phyloP scores from a whole-genome alignment of 2,329 filamentous ascomycete species.

The Fusarium falciforme region DNA sequence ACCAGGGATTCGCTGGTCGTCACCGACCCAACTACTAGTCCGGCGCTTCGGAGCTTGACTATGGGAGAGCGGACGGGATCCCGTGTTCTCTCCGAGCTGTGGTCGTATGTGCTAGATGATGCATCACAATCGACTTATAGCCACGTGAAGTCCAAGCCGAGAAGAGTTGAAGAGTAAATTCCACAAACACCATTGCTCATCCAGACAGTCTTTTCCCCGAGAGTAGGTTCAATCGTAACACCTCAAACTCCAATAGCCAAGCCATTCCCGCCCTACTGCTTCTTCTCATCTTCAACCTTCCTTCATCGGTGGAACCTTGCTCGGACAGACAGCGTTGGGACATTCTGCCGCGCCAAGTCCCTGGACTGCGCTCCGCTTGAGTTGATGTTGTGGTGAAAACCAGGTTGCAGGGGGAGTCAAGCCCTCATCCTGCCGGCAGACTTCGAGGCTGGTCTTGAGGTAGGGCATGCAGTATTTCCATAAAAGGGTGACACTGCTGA shows the following conservation, averaged over 20 bases:
- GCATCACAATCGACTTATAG: not conserved
- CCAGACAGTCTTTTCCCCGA: not conserved
- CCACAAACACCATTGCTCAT: not conserved
- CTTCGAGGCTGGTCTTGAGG: not conserved
- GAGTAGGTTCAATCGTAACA: not conserved
- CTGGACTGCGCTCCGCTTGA: not conserved
- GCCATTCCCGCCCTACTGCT: not conserved
- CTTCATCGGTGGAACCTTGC: constrained; percentile 7
- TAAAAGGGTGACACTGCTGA: not conserved
- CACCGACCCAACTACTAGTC: constrained; percentile 32
- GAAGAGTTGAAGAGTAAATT: not conserved
- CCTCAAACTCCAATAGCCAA: not conserved
- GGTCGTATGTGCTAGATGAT: constrained; percentile 14
- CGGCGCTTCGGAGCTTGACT: constrained; percentile 25
- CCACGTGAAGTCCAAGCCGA: not conserved
- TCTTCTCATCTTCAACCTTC: not conserved
- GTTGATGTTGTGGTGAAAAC: not conserved
- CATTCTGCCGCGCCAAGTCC: not conserved
- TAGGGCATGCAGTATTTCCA: constrained; percentile 17
- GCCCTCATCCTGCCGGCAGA: not conserved
- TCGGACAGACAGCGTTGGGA: not conserved
- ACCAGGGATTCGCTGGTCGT: constrained; percentile 29
- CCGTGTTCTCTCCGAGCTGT: constrained; percentile 30
- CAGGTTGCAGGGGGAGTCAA: not conserved
- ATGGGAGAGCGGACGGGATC: constrained; percentile 30